These are phyloP conservation scores for Bisporella sp. DNA, from an alignment of 2,329 filamentous ascomycete species.

Conservation along the genomic window DNA sequence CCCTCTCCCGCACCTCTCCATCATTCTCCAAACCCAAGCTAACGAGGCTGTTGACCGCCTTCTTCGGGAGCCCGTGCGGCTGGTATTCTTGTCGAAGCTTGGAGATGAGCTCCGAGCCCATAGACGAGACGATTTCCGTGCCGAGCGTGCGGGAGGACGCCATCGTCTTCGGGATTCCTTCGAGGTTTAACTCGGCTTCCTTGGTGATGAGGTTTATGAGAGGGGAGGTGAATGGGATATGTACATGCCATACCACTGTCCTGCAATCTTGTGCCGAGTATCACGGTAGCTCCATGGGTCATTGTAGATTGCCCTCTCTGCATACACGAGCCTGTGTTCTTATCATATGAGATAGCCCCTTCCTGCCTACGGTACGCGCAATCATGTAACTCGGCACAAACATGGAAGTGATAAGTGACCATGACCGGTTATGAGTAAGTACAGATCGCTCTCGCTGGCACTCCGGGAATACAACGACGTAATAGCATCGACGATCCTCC, in stretches of 20 bases:
- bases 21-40: conserved; percentile 32
- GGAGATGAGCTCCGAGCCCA: conserved; percentile 35
- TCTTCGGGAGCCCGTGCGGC: conserved; percentile 30
- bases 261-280: conserved; percentile 42
- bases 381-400: too few relatives aligned
- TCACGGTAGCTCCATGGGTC: conserved; percentile 43
- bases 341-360: too few relatives aligned
- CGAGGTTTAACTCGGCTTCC: neutral
- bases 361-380: too few relatives aligned
- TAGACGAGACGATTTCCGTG: conserved; percentile 34
- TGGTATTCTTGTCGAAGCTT: conserved; percentile 42
- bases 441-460: conserved; percentile 39
- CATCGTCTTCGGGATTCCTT: conserved; percentile 35
- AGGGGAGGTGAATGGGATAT: neutral
- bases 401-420: too few relatives aligned
- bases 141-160: conserved; percentile 32
- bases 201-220: neutral
- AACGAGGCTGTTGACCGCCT: conserved; percentile 34
- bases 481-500: conserved; percentile 36
- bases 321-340: conserved; percentile 30
- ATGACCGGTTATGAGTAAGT: too few relatives aligned
- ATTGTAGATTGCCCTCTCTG: conserved; percentile 37
- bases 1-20: conserved; percentile 25
- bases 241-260: conserved; percentile 36
- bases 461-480: conserved; percentile 39